phyloP scores from a whole-genome alignment of 192 early-diverging fungal genomes.

The Entomortierella parvispora region DNA sequence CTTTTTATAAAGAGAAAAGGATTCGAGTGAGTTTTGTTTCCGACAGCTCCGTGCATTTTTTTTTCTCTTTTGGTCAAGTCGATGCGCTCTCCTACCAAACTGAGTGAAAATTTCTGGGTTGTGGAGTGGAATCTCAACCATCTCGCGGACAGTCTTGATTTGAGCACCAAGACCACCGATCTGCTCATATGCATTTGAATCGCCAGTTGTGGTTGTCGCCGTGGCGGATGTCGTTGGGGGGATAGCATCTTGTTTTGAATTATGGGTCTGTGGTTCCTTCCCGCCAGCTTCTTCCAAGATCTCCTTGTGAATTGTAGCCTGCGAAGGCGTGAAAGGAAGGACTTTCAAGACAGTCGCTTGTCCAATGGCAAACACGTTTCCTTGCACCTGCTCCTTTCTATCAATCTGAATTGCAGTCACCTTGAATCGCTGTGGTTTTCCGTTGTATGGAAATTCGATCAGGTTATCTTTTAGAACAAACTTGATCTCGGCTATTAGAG shows the following conservation, averaged over 20 bases:
- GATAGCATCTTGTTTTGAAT: not conserved
- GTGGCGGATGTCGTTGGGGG: too few relatives aligned
- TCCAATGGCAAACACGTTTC: conserved; percentile 38
- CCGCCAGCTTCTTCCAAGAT: conserved; percentile 3
- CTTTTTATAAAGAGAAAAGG: conserved; percentile 21
- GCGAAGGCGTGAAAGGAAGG: conserved; percentile 30
- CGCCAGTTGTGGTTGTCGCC: not conserved
- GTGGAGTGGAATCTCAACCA: conserved; percentile 83
- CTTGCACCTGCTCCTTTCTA: conserved; percentile 13
- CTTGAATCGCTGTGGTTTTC: conserved; percentile 56
- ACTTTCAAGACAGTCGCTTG: conserved; percentile 52
- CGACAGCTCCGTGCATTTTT: too few relatives aligned
- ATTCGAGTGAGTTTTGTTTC: too few relatives aligned
- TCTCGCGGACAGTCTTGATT: conserved; percentile 77
- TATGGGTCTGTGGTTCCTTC: not conserved
- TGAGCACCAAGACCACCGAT: conserved; percentile 88
- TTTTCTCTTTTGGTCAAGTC: too few relatives aligned
- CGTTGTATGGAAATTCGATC: conserved; percentile 68
- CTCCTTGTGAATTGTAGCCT: conserved; percentile 16
- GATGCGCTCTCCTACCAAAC: conserved; percentile 65
- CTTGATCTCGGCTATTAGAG: conserved; percentile 62
- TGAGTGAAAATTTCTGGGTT: conserved; percentile 77
- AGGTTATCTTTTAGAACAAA: conserved; percentile 60
- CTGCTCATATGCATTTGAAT: conserved; percentile 54
- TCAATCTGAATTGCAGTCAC: conserved; percentile 39